Evolutionary conservation across 257 asterid species (phyloP).

Genomic region (Buddleja alternifolia): DNA sequence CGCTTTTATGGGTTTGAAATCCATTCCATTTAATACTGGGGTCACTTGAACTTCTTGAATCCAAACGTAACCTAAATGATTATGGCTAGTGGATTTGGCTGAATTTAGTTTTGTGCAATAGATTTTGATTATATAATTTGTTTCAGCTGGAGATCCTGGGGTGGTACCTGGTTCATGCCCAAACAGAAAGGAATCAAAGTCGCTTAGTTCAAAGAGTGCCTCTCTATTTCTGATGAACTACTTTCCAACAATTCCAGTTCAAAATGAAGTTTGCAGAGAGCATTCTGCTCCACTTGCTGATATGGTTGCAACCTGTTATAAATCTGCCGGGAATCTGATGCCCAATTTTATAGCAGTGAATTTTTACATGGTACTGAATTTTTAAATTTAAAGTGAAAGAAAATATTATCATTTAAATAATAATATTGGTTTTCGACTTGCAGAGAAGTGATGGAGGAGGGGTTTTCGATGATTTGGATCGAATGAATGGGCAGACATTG

Average conservation of each 20-base stretch:
- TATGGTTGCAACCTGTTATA: slow-evolving; percentile 72
- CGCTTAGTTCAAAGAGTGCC: slow-evolving; percentile 71
- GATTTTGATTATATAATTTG: slow-evolving; percentile 29
- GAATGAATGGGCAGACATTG: slow-evolving; percentile 84
- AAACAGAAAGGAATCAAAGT: slow-evolving; percentile 88
- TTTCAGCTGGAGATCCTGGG: slow-evolving; percentile 97
- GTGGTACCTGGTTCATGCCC: slow-evolving; percentile 76
- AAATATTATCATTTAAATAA: slow-evolving; percentile 13
- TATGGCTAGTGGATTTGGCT: slow-evolving; percentile 26
- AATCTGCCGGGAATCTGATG: slow-evolving; percentile 79
- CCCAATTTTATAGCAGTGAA: slow-evolving; percentile 94
- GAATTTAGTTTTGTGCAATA: slow-evolving; percentile 25
- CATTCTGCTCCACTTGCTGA: slow-evolving; percentile 75
- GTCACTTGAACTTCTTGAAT: too few species aligned
- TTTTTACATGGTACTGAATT: slow-evolving; percentile 84
- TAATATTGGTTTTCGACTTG: slow-evolving; percentile 33
- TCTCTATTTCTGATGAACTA: slow-evolving; percentile 85
- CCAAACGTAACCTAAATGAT: too few species aligned
- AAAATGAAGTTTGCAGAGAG: slow-evolving; percentile 90
- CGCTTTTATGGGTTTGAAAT: too few species aligned
- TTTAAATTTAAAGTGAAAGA: slow-evolving; percentile 1
- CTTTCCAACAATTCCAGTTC: slow-evolving; percentile 89
- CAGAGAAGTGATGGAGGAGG: slow-evolving; percentile 99
- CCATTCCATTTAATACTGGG: too few species aligned
- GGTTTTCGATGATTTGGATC: slow-evolving; percentile 76